phyloP scores from a whole-genome alignment of 1,139 yeast species.

The Groenewaldozyma sp. region DNA sequence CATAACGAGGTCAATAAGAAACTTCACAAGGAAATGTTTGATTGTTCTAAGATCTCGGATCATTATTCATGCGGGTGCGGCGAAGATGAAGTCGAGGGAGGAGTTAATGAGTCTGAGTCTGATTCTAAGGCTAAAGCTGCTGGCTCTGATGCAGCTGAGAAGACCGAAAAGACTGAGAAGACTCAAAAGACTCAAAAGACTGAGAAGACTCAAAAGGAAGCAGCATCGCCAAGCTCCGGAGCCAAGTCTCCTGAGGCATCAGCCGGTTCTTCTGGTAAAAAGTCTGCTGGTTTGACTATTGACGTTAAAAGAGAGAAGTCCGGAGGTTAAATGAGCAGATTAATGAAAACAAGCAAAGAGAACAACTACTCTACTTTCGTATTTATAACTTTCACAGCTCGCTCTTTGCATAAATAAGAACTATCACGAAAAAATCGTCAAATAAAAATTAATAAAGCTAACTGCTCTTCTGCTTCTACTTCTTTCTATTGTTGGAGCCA shows the following conservation, averaged over 20 bases:
- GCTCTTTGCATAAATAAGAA: neutral
- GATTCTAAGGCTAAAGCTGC: neutral
- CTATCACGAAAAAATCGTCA: too few species aligned
- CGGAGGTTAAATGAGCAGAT: slow-evolving; percentile 6
- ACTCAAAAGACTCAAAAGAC: too few species aligned
- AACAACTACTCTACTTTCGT: neutral
- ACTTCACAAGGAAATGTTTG: slow-evolving; percentile 62
- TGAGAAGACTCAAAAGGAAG: too few species aligned
- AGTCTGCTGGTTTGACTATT: slow-evolving; percentile 4
- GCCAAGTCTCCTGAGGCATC: too few species aligned
- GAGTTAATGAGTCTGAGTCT: slow-evolving; percentile 15
- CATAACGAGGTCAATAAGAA: slow-evolving; percentile 80
- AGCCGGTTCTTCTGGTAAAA: neutral
- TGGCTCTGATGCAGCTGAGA: neutral
- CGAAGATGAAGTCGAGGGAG: slow-evolving; percentile 47
- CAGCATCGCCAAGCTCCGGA: too few species aligned
- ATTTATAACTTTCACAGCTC: too few species aligned
- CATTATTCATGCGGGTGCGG: slow-evolving; percentile 98
- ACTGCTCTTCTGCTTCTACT: neutral
- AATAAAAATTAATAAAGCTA: too few species aligned
- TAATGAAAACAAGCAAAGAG: neutral
- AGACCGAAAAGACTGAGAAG: neutral
- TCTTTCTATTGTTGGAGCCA: slow-evolving; percentile 3
- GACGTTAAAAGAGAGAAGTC: slow-evolving; percentile 6
- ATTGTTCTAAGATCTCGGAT: slow-evolving; percentile 73